Evolutionary conservation across 495 filamentous ascomycete genomes (phyloP).

Genomic region (Xylaria longipes): DNA sequence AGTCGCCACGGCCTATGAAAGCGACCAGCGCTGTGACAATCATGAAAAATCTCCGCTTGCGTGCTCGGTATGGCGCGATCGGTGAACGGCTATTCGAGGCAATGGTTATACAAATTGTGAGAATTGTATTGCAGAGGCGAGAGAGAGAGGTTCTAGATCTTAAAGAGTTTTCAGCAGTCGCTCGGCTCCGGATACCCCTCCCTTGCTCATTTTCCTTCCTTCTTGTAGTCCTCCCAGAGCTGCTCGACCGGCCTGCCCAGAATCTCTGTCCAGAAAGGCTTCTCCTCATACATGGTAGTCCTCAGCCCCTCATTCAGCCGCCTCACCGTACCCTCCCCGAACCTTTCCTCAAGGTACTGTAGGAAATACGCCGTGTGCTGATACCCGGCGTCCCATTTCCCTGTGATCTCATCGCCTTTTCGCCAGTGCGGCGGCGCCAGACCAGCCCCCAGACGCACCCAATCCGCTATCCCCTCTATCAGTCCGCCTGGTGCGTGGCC

Average conservation of each 20-base stretch:
- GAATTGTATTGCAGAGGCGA: slow-evolving; percentile 12
- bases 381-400: slow-evolving; percentile 90
- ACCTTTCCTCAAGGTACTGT: slow-evolving; percentile 70
- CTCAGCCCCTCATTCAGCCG: slow-evolving; percentile 75
- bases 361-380: slow-evolving; percentile 92
- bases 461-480: slow-evolving; percentile 94
- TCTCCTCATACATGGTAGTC: slow-evolving; percentile 61
- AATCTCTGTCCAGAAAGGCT: slow-evolving; percentile 73
- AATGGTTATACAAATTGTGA: background rate
- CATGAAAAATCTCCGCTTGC: slow-evolving; percentile 6
- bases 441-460: slow-evolving; percentile 78
- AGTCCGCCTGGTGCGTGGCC: slow-evolving; percentile 75
- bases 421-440: slow-evolving; percentile 88
- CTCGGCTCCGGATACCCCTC: background rate
- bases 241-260: slow-evolving; percentile 69
- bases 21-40: background rate
- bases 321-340: slow-evolving; percentile 74
- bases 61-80: slow-evolving; percentile 13
- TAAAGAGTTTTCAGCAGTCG: background rate
- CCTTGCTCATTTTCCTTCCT: slow-evolving; percentile 19
- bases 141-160: slow-evolving; percentile 11
- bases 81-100: background rate
- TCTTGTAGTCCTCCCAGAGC: slow-evolving; percentile 75
- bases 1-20: background rate
- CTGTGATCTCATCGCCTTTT: slow-evolving; percentile 52